phyloP scores from a whole-genome alignment of 164 flowering plant genomes.

The Cinnamomum micranthum region DNA sequence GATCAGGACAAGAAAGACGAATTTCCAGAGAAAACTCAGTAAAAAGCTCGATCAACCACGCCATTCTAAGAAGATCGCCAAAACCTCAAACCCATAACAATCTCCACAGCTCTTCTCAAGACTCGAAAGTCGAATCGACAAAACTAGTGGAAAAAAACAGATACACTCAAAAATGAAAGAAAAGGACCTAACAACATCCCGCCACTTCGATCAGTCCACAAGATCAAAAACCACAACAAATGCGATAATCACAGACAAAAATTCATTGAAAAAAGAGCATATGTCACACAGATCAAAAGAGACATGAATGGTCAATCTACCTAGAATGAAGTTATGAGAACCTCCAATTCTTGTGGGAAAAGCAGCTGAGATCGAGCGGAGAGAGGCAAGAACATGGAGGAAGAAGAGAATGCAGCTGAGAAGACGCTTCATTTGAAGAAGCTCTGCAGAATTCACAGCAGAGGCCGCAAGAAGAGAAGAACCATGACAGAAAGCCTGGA shows the following conservation, averaged over 20 bases:
- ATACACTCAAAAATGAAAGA: not conserved
- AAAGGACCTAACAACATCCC: not conserved
- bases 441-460: not conserved
- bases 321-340: conserved; percentile 22
- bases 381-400: not conserved
- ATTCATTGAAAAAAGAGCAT: not conserved
- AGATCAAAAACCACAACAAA: not conserved
- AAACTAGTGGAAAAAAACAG: not conserved
- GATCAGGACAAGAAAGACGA: too few species aligned
- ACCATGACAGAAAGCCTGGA: too few species aligned
- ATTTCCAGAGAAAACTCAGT: too few species aligned
- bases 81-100: too few species aligned
- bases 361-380: conserved; percentile 17
- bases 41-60: too few species aligned
- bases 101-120: too few species aligned
- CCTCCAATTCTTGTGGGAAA: conserved; percentile 7
- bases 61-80: too few species aligned
- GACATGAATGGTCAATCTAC: conserved; percentile 15
- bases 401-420: not conserved
- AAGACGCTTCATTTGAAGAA: not conserved
- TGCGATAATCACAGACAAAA: not conserved
- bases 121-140: not conserved
- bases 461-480: not conserved
- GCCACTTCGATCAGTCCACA: not conserved
- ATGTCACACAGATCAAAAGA: not conserved